Base-by-base conservation (phyloP, 805 yeast species). In the Ogataea kodamae region DNA sequence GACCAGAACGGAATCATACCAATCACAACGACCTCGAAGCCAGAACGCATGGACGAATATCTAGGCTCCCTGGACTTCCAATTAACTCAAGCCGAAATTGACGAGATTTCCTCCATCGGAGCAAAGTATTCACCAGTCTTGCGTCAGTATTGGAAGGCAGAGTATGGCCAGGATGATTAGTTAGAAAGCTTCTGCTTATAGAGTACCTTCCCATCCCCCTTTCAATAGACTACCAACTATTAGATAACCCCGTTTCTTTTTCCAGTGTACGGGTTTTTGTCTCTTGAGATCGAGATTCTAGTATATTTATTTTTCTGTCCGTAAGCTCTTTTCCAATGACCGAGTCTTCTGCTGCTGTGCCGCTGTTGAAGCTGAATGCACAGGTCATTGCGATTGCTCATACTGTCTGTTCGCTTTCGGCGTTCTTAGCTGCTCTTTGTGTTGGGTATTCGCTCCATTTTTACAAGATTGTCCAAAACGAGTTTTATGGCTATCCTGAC, bases 401-500 rank as follows among this genome's bases (percentile, higher is more conserved):
- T 57, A 70, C 90, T 0, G 42, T 75, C 0, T 79, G 77, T 52
- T 90, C 96, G 1, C 64, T 72, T 5, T 59, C 76, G 9, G 95
- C 96, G 1, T 89, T 89, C 50, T 20, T 81, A 4, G 72, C 76
- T 1, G 95, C 97, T 3, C 68, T 89, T 15, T 52, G 69, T 0
- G 77, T 85, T 18, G 97, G 96, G 1, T 75, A 76, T 42, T 67
- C 68, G 33, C 68, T 90, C 16, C 98, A 90, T 61, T 92, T 78
- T 61, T 65, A 81, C 40, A 88, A 92, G 56, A 92, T 92, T 54
- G 96, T 92, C 8, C 69, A 78, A 52, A 92, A 92, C 57, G 83
- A 89, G 29, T 75, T 76, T 44, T 89, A 68, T 54, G 94, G 95
- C 1, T 92, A 87, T 55, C 98, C 98, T 3, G 92, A 89, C 40